A percentile compares a stretch with the other conserved stretches of the same genome.
phyloP scores from a whole-genome alignment of 2,329 filamentous ascomycete genomes.

The Stachybotrys chartarum region DNA sequence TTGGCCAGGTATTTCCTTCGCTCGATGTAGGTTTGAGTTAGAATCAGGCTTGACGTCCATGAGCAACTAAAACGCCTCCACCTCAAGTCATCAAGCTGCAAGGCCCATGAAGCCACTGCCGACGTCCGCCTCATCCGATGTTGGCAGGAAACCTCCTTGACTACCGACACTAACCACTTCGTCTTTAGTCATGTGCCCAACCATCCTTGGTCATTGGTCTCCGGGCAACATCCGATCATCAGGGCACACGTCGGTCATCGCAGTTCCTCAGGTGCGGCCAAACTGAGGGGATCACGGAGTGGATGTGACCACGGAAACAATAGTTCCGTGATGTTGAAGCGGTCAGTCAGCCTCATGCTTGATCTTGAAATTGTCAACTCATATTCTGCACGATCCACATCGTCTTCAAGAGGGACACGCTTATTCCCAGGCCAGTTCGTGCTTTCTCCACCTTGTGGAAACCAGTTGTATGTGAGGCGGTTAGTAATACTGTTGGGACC shows the following conservation, averaged over 20 bases:
- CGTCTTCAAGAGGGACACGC: neutral
- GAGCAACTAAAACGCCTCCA: neutral
- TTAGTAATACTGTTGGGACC: neutral
- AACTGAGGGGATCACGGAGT: neutral
- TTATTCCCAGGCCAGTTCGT: neutral
- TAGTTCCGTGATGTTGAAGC: conserved; percentile 13
- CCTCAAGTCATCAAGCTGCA: neutral
- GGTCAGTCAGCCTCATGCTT: conserved; percentile 20
- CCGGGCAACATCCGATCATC: neutral
- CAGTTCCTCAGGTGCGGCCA: neutral
- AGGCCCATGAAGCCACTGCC: neutral
- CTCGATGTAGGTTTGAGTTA: too few species aligned
- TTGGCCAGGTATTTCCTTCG: neutral
- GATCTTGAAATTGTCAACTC: conserved; percentile 2
- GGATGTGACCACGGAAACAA: neutral
- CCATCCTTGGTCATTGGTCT: neutral
- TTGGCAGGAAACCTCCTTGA: neutral
- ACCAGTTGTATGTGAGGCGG: neutral
- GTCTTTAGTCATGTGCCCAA: neutral
- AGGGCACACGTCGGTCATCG: neutral
- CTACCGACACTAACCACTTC: neutral
- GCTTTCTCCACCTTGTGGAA: neutral
- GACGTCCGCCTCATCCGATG: neutral
- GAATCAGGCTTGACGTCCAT: too few species aligned
- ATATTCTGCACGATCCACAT: neutral